A percentile compares a stretch with the other conserved stretches of the same genome.
phyloP scores from a whole-genome alignment of 2,329 filamentous ascomycete genomes.

The Knufia petricola region DNA sequence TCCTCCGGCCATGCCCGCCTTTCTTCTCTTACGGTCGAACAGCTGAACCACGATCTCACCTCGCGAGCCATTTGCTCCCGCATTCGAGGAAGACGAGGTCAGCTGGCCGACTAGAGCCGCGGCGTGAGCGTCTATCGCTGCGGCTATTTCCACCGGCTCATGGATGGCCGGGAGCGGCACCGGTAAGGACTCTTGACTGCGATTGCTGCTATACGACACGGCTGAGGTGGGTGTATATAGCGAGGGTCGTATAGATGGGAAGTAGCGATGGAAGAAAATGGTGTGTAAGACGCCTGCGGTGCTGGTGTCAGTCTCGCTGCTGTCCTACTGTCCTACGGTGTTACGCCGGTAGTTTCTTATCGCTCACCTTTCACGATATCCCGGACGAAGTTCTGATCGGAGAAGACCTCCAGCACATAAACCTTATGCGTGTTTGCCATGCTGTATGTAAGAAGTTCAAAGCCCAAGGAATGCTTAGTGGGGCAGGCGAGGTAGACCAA shows the following conservation, averaged over 20 bases:
- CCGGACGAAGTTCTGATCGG: conserved; percentile 78
- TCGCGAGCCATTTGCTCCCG: conserved; percentile 51
- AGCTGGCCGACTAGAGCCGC: conserved; percentile 70
- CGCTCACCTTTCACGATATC: conserved; percentile 86
- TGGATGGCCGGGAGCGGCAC: conserved; percentile 81
- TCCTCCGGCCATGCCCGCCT: conserved; percentile 57
- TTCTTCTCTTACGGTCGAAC: conserved; percentile 82
- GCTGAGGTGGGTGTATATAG: conserved; percentile 45
- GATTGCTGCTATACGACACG: conserved; percentile 11
- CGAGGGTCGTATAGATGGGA: conserved; percentile 71
- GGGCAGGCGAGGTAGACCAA: not conserved
- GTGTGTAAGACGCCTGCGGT: conserved; percentile 75
- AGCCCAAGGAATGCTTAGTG: not conserved
- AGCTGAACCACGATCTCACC: conserved; percentile 83
- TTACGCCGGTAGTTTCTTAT: no score
- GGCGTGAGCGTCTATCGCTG: conserved; percentile 82
- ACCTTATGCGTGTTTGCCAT: conserved; percentile 56
- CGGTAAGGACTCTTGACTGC: conserved; percentile 39
- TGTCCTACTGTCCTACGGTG: not conserved
- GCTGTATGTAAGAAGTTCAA: conserved; percentile 3
- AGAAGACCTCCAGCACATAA: conserved; percentile 88
- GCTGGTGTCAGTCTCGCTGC: conserved; percentile 13
- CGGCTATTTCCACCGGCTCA: conserved; percentile 74
- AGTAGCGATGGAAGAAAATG: conserved; percentile 98
- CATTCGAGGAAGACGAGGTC: conserved; percentile 41